Conservation (phyloP, 1,139 yeast genomes). For the Zygoascus meyerae region DNA sequence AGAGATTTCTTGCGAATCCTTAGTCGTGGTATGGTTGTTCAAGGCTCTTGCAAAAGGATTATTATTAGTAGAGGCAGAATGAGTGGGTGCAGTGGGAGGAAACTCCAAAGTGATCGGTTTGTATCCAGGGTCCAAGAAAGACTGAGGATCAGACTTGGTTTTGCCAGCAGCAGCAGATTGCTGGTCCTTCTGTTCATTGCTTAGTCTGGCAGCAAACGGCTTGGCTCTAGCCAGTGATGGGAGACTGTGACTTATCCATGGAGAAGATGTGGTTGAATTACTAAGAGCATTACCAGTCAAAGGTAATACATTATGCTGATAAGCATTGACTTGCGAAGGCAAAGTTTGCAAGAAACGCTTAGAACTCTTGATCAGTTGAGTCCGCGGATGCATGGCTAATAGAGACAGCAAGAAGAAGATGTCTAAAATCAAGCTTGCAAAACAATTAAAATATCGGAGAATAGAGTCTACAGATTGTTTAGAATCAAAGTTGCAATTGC, state of each 20-base stretch:
- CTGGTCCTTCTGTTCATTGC: not conserved
- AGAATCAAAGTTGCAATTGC: too few species aligned
- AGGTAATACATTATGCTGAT: not conserved
- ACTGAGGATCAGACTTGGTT: not conserved
- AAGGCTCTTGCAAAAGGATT: slow-evolving; percentile 6
- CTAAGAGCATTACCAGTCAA: slow-evolving; percentile 3
- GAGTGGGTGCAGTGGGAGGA: slow-evolving; percentile 1
- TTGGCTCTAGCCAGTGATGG: slow-evolving; percentile 6
- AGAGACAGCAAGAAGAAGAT: not conserved
- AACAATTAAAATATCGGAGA: too few species aligned
- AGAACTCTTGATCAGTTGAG: slow-evolving; percentile 6
- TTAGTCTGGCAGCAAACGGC: slow-evolving; percentile 9
- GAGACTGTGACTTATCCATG: slow-evolving; percentile 9
- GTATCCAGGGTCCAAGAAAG: slow-evolving; percentile 5
- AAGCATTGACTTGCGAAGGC: slow-evolving; percentile 1
- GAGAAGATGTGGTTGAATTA: slow-evolving; percentile 6
- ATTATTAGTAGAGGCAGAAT: not conserved
- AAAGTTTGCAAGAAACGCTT: slow-evolving; percentile 17
- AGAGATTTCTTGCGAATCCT: not conserved
- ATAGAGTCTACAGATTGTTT: too few species aligned
- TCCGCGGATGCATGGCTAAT: slow-evolving; percentile 4
- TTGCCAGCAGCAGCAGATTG: not conserved
- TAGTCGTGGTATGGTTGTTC: not conserved
- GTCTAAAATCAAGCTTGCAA: not conserved
- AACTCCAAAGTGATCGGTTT: slow-evolving; percentile 5